Evolutionary conservation across 352 stramenopile genomes (phyloP).

Genomic region (Blastocystis hominis): DNA sequence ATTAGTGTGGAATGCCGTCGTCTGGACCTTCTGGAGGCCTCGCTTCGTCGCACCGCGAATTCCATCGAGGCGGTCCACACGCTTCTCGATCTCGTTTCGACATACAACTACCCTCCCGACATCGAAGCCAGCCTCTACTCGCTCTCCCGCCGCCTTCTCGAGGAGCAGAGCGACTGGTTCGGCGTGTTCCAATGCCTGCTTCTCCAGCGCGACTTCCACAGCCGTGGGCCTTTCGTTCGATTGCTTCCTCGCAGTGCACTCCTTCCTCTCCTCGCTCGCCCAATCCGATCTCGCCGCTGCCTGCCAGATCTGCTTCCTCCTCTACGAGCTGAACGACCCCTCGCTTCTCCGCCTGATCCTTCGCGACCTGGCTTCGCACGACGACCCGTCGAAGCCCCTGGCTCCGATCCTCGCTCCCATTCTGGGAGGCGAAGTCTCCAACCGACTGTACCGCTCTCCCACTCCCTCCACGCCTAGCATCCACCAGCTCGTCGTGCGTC

Average conservation of each 20-base stretch:
- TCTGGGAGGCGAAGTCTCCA: background rate
- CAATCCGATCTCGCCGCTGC: background rate
- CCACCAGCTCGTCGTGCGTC: constrained; percentile 81
- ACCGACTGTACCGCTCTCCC: constrained; percentile 66
- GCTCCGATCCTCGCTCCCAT: background rate
- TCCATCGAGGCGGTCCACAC: background rate
- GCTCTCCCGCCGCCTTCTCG: background rate
- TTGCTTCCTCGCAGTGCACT: background rate
- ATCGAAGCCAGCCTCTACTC: background rate
- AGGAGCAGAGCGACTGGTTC: background rate
- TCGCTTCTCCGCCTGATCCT: background rate
- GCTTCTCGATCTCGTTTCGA: background rate
- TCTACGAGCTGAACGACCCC: background rate
- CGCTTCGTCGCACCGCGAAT: background rate
- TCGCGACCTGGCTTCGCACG: background rate
- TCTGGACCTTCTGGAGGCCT: constrained; percentile 2
- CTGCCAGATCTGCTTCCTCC: background rate
- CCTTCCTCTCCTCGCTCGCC: background rate
- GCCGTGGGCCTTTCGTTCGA: background rate
- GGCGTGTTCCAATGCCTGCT: background rate
- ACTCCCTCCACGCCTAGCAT: background rate
- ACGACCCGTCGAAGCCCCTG: background rate
- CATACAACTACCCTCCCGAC: background rate
- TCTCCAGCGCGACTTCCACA: background rate
- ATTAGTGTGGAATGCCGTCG: constrained; percentile 30